These are phyloP conservation scores for Stachybotrys chlorohalonatus DNA, from an alignment of 2,329 filamentous ascomycete genomes.

Conservation along the genomic window DNA sequence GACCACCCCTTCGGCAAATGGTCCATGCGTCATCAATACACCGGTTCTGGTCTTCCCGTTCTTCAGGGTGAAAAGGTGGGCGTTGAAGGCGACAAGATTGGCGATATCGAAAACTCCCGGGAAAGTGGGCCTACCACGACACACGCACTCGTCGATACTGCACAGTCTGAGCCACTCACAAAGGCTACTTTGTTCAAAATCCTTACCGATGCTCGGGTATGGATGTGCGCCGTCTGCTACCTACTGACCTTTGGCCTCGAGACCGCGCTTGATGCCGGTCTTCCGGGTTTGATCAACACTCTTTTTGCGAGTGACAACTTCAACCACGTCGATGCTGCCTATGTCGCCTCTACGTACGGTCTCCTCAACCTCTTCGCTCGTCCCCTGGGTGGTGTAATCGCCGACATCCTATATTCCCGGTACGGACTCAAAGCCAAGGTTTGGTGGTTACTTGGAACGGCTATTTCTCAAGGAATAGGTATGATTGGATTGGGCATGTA, in stretches of 20 bases:
- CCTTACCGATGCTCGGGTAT: not conserved
- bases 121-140: not conserved
- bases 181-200: not conserved
- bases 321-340: not conserved
- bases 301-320: not conserved
- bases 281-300: not conserved
- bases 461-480: not conserved
- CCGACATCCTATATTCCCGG: not conserved
- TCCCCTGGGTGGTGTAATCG: not conserved
- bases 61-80: not conserved
- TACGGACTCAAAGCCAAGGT: not conserved
- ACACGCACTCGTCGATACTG: not conserved
- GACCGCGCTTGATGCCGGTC: not conserved
- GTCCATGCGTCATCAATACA: not conserved
- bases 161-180: not conserved
- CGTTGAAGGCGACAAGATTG: not conserved
- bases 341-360: not conserved
- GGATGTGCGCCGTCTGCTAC: constrained; percentile 1
- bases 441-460: not conserved
- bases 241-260: not conserved
- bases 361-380: not conserved
- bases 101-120: not conserved
- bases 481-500: not conserved
- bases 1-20: constrained; percentile 2
- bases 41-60: not conserved